Evolutionary conservation across 23 red algal genomes (phyloP), one percentile per base, ranked within the genome.

Genomic region (Cyanidium caldarium): DNA sequence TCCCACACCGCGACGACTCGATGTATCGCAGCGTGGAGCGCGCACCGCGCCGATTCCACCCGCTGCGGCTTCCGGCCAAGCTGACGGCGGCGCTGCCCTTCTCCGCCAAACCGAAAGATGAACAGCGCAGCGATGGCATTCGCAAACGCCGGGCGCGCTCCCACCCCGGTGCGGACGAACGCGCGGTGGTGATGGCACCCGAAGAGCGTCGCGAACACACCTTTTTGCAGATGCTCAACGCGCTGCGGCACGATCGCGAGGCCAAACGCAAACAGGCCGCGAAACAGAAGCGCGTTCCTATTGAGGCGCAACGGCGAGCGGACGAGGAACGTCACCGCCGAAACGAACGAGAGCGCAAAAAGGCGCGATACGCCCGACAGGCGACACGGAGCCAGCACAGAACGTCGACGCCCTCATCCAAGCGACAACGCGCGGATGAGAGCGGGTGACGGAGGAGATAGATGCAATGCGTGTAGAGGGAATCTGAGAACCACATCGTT

Each of bases 81-180:
- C 78, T 98, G 31, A 75, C 88, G 69, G 69, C 80, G 21, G 67
- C 67, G 40, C 83, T 98, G n/a, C 92, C 92, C 2, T 98, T 86
- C 68, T 69, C 92, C 30, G 13, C 65, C 37, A 35, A 70, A 81
- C 43, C 69, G 58, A 73, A 71, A 39, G 1, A 34, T 33, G 30
- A 81, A 72, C 12, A 7, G 45, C 39, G 19, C 42, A 72, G 26
- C 39, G 61, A 75, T 16, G 15, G 28, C 28, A 71, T 2, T 0
- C 66, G 46, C 34, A 35, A 12, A 35, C 42, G 73, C 2, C 12
- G 12, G 65, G 65, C 2, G 31, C 33, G 35, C 37, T 7, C 36
- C n/a, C 2, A 26, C 10, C 51, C 51, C n/a, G 51, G 51, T 61
- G n/a, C n/a, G 25, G 31, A 14, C 17, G 77, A 75, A 25, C 65